Evolutionary conservation across 768 basidiomycete species (phyloP), one percentile per base, ranked within the genome.

Genomic region (Tylopilus plumbeoviolaceoides): DNA sequence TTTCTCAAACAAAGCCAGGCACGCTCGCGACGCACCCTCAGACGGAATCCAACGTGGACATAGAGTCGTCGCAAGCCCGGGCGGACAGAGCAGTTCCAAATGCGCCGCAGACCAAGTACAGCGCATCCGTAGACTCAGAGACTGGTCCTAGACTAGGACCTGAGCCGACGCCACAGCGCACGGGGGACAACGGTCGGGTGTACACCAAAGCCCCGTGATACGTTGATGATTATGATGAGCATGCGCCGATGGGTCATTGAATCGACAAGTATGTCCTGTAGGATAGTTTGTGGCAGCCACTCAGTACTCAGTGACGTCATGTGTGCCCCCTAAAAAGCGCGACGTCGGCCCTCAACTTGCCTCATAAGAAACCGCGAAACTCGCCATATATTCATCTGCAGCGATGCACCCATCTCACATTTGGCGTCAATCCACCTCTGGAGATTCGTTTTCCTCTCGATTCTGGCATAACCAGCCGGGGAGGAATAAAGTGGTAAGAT

Each of bases 381-480:
- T 1, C 11, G 10, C 15, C 23, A 9, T 21, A 40, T 10, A 5
- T 8, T 17, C 43, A 10, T 33, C 17, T 7, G 41, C 44, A 18
- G 35, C 43, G 36, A 71, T 69, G 70, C 63, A 56, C 39, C 53
- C 62, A 25, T 68, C 59, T 40, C 57, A 30, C 18, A 51, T 63
- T 36, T 48, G 35, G 47, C 60, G 52, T 23, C 68, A 69, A 39
- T 61, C 66, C 42, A 54, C 50, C 15, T 49, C 64, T 20, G 59
- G 61, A 2, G 52, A 67, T 20, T 53, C 65, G 21, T 69, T 68
- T 38, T 57, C 64, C 15, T 63, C 64, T 18, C 54, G 68, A 43
- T 71, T 66, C 50, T 70, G 68, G 68, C 62, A 68, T 47, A 70
- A 64, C 41, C 68, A 71, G 40, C 43, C 68, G 12, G 62, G 64